Evolutionary conservation across 495 filamentous ascomycete genomes (phyloP).

Genomic region (Copromyces sp.): DNA sequence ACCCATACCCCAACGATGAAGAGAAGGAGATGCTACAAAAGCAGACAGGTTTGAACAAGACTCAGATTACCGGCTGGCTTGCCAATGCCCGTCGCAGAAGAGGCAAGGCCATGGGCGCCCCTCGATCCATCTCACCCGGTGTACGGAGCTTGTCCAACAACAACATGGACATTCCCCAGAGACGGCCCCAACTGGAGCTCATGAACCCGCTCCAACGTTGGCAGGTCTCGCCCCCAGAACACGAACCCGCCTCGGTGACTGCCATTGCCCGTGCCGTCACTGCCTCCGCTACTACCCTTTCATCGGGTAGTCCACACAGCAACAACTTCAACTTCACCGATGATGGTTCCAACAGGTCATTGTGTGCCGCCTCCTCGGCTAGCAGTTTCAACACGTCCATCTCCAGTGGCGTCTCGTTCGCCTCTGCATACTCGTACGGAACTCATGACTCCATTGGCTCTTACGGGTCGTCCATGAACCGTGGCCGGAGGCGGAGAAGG

Average conservation of each 20-base stretch:
- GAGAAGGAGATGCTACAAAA: conserved; percentile 66
- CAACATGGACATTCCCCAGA: conserved; percentile 56
- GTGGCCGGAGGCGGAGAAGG: conserved; percentile 62
- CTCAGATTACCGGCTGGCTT: conserved; percentile 77
- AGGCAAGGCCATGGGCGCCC: conserved; percentile 52
- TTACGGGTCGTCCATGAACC: conserved; percentile 41
- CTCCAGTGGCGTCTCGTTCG: conserved; percentile 59
- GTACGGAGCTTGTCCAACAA: conserved; percentile 42
- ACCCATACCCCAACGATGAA: conserved; percentile 73
- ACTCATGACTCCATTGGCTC: conserved; percentile 60
- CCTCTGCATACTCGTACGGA: conserved; percentile 61
- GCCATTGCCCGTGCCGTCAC: conserved; percentile 72
- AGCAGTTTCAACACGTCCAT: conserved; percentile 63
- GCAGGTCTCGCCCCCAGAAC: conserved; percentile 75
- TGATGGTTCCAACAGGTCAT: conserved; percentile 60
- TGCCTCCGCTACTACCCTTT: conserved; percentile 40
- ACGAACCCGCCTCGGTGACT: conserved; percentile 71
- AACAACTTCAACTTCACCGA: conserved; percentile 39
- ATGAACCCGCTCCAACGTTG: conserved; percentile 81
- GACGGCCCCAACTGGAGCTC: conserved; percentile 42
- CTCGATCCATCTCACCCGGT: conserved; percentile 48
- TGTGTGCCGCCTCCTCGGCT: conserved; percentile 58
- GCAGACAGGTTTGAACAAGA: conserved; percentile 62
- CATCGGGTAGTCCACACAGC: conserved; percentile 43
- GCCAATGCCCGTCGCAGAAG: conserved; percentile 67